A percentile compares a stretch with the other conserved stretches of the same genome.
Evolutionary conservation across 2,329 filamentous ascomycete genomes (phyloP).

Genomic region (Celoporthe dispersa): DNA sequence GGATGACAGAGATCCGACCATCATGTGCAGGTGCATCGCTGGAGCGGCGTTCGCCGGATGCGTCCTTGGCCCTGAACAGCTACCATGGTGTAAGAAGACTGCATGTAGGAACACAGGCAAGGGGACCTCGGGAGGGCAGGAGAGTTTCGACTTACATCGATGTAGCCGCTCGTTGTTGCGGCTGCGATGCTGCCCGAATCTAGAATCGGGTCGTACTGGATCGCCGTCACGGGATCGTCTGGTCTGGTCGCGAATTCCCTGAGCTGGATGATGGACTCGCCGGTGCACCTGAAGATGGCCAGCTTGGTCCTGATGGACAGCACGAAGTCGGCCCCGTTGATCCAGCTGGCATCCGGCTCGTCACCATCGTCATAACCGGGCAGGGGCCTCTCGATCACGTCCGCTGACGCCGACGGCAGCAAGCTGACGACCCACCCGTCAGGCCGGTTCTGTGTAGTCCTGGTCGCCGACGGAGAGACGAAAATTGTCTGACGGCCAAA

Average conservation of each 20-base stretch:
- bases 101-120: not conserved
- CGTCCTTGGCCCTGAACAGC: slow-evolving; percentile 56
- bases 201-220: slow-evolving; percentile 59
- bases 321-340: slow-evolving; percentile 60
- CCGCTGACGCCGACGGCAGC: slow-evolving; percentile 50
- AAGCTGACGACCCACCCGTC: slow-evolving; percentile 59
- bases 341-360: slow-evolving; percentile 64
- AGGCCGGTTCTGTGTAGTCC: slow-evolving; percentile 36
- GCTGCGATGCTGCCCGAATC: slow-evolving; percentile 57
- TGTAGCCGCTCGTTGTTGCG: slow-evolving; percentile 61
- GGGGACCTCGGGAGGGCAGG: not conserved
- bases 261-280: slow-evolving; percentile 49
- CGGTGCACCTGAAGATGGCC: slow-evolving; percentile 51
- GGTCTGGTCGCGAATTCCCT: slow-evolving; percentile 58
- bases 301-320: slow-evolving; percentile 62
- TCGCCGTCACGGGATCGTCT: slow-evolving; percentile 58
- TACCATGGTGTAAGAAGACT: not conserved
- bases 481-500: slow-evolving; percentile 58
- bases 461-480: slow-evolving; percentile 61
- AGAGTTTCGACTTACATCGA: slow-evolving; percentile 57
- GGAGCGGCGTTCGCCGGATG: slow-evolving; percentile 55
- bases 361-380: slow-evolving; percentile 54
- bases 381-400: slow-evolving; percentile 53
- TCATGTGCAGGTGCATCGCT: slow-evolving; percentile 59
- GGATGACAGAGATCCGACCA: slow-evolving; percentile 60